Evolutionary conservation across 345 rosid species (phyloP).

Genomic region (Raphanus raphanistrum): DNA sequence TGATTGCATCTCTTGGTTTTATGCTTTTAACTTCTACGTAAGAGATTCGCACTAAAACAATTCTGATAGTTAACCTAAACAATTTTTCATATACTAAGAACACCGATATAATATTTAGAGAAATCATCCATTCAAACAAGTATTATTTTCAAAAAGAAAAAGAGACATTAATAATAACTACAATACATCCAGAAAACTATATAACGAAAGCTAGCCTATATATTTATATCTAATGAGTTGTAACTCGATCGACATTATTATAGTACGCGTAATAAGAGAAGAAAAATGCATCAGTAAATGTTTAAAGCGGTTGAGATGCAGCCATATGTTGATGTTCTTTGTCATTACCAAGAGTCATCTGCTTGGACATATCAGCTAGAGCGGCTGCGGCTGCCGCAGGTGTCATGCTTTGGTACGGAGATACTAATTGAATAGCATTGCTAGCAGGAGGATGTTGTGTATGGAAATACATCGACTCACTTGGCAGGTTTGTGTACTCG

Average conservation of each 20-base stretch:
- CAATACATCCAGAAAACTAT: not conserved
- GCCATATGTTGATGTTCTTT: slow-evolving; percentile 43
- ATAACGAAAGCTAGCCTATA: slow-evolving; percentile 6
- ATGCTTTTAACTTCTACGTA: not conserved
- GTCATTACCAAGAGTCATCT: slow-evolving; percentile 19
- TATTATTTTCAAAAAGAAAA: slow-evolving; percentile 4
- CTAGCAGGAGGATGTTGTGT: slow-evolving; percentile 42
- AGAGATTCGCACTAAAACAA: not conserved
- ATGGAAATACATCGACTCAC: slow-evolving; percentile 44
- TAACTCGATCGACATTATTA: not conserved
- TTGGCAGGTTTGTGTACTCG: too few species aligned
- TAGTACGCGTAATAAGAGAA: not conserved
- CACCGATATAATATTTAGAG: not conserved
- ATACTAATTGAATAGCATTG: slow-evolving; percentile 44
- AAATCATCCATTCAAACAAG: not conserved
- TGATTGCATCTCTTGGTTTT: not conserved
- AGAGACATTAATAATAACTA: slow-evolving; percentile 4
- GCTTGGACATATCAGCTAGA: slow-evolving; percentile 31
- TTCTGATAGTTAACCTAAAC: not conserved
- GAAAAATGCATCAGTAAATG: not conserved
- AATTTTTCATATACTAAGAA: not conserved
- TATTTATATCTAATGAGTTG: slow-evolving; percentile 16
- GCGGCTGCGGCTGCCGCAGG: slow-evolving; percentile 30
- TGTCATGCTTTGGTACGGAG: slow-evolving; percentile 41
- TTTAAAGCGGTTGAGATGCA: slow-evolving; percentile 43